Conservation (phyloP, 352 stramenopile species). For the Pythium guiyangense region DNA sequence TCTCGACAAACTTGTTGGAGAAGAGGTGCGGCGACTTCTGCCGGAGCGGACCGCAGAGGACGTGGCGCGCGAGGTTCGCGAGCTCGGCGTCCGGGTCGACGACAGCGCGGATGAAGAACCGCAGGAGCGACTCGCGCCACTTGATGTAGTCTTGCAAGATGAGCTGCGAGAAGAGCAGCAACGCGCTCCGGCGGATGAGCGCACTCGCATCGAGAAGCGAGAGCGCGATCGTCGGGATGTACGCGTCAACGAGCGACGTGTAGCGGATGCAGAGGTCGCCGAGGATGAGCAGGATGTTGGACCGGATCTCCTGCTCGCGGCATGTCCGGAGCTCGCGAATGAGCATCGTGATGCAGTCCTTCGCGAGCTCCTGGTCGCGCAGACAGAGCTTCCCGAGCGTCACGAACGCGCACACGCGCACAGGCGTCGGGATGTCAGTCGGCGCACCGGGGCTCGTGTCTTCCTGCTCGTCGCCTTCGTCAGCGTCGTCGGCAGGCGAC, state of each 20-base stretch:
- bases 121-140: conserved; percentile 94
- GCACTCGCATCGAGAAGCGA: conserved; percentile 87
- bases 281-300: conserved; percentile 95
- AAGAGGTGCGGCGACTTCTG: conserved; percentile 93
- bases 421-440: conserved; percentile 55
- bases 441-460: conserved; percentile 9
- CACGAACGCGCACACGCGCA: conserved; percentile 92
- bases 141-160: conserved; percentile 99
- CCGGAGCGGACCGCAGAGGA: conserved; percentile 89
- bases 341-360: conserved; percentile 93
- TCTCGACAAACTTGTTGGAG: conserved; percentile 96
- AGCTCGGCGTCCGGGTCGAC: conserved; percentile 94
- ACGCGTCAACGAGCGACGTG: conserved; percentile 94
- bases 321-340: conserved; percentile 90
- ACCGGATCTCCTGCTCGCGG: conserved; percentile 85
- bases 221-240: conserved; percentile 94
- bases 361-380: conserved; percentile 91
- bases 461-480: conserved; percentile 24
- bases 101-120: conserved; percentile 93
- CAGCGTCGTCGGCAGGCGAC: conserved; percentile 13
- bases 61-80: conserved; percentile 89
- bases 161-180: conserved; percentile 95
- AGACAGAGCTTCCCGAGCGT: conserved; percentile 95
- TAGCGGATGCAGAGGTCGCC: conserved; percentile 96
- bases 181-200: conserved; percentile 90